Evolutionary conservation across 2,329 filamentous ascomycete species (phyloP).

Genomic region (Hortaea werneckii): DNA sequence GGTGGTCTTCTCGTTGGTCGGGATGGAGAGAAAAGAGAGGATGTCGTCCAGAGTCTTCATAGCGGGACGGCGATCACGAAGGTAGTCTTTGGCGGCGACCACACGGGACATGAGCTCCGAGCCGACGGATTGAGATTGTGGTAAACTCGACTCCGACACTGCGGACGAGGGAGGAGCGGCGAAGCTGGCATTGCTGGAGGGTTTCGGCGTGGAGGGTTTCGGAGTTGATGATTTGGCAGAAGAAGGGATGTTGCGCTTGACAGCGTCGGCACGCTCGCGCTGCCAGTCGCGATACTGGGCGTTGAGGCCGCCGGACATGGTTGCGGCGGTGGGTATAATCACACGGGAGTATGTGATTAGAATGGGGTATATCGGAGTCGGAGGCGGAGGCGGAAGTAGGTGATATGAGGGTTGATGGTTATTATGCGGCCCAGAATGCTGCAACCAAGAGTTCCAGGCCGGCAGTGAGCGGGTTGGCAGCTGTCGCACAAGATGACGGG

Average conservation of each 20-base stretch:
- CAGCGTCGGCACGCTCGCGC: constrained; percentile 20
- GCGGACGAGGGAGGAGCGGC: not conserved
- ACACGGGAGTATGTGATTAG: too few relatives aligned
- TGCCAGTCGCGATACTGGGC: constrained; percentile 19
- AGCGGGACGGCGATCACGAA: constrained; percentile 56
- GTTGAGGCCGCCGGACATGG: constrained; percentile 17
- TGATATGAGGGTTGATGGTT: not conserved
- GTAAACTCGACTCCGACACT: not conserved
- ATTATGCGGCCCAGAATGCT: constrained; percentile 13
- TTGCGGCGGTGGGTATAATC: not conserved
- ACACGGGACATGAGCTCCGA: constrained; percentile 78
- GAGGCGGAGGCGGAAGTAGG: not conserved
- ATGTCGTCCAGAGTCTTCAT: constrained; percentile 65
- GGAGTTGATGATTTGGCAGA: constrained; percentile 16
- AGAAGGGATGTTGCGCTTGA: constrained; percentile 20
- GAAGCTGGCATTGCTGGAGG: constrained; percentile 9
- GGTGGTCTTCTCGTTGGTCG: constrained; percentile 27
- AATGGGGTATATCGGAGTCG: not conserved
- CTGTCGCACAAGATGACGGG: too few relatives aligned
- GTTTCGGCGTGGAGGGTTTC: constrained; percentile 5
- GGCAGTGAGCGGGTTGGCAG: not conserved
- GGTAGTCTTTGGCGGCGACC: constrained; percentile 73
- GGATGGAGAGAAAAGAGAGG: constrained; percentile 68
- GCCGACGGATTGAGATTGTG: constrained; percentile 38
- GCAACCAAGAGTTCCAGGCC: constrained; percentile 21